Evolutionary conservation across 306 rosid genomes (phyloP), one percentile per base, ranked within the genome.

Genomic region (Gynostemma pentaphyllum): DNA sequence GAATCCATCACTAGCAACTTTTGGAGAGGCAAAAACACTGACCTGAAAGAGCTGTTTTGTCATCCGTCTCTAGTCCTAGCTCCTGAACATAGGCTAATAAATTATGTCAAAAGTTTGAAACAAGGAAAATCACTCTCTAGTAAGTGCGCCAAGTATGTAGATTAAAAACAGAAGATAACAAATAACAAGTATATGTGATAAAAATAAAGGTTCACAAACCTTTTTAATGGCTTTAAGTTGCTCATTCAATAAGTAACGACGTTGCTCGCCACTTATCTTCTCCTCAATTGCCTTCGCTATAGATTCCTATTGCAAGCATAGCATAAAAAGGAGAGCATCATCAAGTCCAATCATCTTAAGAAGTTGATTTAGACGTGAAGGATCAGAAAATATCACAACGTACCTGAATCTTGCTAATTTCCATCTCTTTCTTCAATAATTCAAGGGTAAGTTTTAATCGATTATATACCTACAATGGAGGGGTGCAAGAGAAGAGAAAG

Each of bases 231-330:
- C 99, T 80, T 94, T 94, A 40, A 94, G 95, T 64, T 94, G 97
- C 84, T 94, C 97, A 26, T 86, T 94, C 75, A 94, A 70, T 75
- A 94, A 80, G 74, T 86, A 94, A 44, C 99, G 96, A 45, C 99
- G 95, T 72, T 94, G 99, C 78, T 94, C 99, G 68, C 95, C 87
- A 65, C 95, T 94, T 71, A 94, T 94, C 82, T 94, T 94, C 74
- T 94, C 99, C 78, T 94, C 99, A 75, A 94, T 94, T 62, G 97
- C 97, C 82, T 94, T 94, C 7, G 99, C 99, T 77, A 94, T 94
- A 66, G 94, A 78, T 83, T 94, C 99, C 99, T 88, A 75, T 29
- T 61, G 4, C 2, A 24, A 7, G 36, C 51, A n/a, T n/a, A n/a
- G n/a, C n/a, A 70, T 15, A 18, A 70, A 78, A 18, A 59, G 78